These are phyloP conservation scores for Neospora caninum DNA, from an alignment of 169 alveolate species.

Conservation along the genomic window DNA sequence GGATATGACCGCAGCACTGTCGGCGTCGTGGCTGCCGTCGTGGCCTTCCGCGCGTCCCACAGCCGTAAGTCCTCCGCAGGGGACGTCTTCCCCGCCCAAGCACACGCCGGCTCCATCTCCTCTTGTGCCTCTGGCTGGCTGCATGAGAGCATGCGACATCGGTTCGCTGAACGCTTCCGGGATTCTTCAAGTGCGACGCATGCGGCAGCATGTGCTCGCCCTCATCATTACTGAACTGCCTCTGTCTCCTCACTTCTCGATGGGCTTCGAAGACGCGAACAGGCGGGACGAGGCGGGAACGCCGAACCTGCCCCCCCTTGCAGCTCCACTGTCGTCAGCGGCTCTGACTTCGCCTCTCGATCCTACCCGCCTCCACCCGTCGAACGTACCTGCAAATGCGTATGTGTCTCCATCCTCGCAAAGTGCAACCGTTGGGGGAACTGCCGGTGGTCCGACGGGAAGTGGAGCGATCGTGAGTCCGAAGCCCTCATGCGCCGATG, in stretches of 20 bases:
- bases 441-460: not conserved
- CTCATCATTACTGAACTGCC: conserved; percentile 4
- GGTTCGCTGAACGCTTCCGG: not conserved
- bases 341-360: conserved; percentile 35
- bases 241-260: too few relatives aligned
- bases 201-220: not conserved
- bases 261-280: not conserved
- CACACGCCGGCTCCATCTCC: not conserved
- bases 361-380: not conserved
- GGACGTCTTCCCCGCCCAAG: not conserved
- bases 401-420: conserved; percentile 22
- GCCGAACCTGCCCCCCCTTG: not conserved
- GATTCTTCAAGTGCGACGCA: not conserved
- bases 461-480: not conserved
- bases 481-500: not conserved
- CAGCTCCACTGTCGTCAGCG: not conserved
- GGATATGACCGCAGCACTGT: not conserved
- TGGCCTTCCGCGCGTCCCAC: not conserved
- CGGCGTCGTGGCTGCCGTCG: not conserved
- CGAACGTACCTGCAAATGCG: not conserved
- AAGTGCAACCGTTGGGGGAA: not conserved
- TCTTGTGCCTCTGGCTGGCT: not conserved
- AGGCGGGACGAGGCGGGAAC: not conserved
- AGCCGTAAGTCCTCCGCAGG: not conserved
- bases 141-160: not conserved